Evolutionary conservation across 331 rosid genomes (phyloP), one percentile per base, ranked within the genome.

Genomic region (Quercus phellos): DNA sequence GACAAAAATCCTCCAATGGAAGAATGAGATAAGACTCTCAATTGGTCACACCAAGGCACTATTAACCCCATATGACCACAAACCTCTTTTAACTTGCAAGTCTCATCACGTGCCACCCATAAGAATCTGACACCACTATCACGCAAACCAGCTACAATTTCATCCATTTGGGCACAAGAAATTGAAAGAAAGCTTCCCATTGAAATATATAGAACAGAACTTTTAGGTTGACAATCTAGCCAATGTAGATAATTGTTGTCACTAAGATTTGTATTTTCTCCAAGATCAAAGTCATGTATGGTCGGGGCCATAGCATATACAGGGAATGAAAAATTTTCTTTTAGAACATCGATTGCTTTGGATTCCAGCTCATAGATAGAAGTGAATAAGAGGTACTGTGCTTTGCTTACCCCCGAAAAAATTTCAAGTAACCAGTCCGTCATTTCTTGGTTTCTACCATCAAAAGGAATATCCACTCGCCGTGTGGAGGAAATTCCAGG

Each of bases 331-430:
- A 81, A 46, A 1, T 85, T 74, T 46, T 74, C 4, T 61, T 74
- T 85, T 21, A 87, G 67, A 26, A 74, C 73, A 43, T 90, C 88
- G n/a, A 87, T 80, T 21, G 79, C 86, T 38, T 22, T 70, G 32
- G 90, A 10, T 77, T 90, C 93, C 4, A 90, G 89, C 60, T 89
- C 90, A 27, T 85, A 84, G 1, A 87, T 73, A 4, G 93, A 76
- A 56, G 91, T 16, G 38, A 85, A 72, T 75, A 82, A 67, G 1
- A 85, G 46, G 69, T 72, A 77, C 10, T 84, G 86, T 2, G 86
- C 55, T 82, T 81, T 84, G 17, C 53, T 3, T 9, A 82, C 42
- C 85, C 79, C 51, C 21, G 51, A 17, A 22, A 79, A 9, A 58
- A 0, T 27, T 58, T 77, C 55, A 21, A 74, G 42, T 10, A 56